Evolutionary conservation across 805 yeast species (phyloP).

Genomic region (Yamadazyma olivae): DNA sequence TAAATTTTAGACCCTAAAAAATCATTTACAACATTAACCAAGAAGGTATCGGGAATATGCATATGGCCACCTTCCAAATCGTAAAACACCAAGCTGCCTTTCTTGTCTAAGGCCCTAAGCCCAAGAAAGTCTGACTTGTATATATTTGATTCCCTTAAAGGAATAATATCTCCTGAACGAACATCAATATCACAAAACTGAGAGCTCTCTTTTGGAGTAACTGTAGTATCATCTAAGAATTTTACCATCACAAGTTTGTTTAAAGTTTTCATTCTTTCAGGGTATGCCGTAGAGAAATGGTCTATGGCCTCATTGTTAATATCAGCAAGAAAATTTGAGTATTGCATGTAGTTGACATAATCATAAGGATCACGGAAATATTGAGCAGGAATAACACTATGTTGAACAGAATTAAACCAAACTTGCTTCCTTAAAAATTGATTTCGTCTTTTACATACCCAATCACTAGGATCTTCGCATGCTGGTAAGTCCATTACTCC

Average conservation of each 20-base stretch:
- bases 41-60: constrained; percentile 53
- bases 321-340: constrained; percentile 60
- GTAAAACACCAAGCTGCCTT: constrained; percentile 45
- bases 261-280: constrained; percentile 39
- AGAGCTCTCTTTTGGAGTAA: constrained; percentile 71
- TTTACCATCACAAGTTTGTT: constrained; percentile 56
- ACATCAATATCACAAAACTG: constrained; percentile 58
- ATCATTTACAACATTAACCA: constrained; percentile 38
- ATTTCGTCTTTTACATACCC: constrained; percentile 59
- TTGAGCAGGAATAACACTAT: constrained; percentile 64
- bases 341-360: constrained; percentile 50
- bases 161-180: constrained; percentile 37
- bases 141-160: constrained; percentile 46
- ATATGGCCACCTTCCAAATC: constrained; percentile 61
- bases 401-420: constrained; percentile 57
- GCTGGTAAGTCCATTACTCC: constrained; percentile 69
- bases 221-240: constrained; percentile 62
- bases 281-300: constrained; percentile 36
- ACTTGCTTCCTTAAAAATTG: constrained; percentile 54
- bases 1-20: constrained; percentile 36
- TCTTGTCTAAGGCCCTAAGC: constrained; percentile 42
- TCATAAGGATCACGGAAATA: constrained; percentile 64
- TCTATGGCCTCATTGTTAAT: constrained; percentile 57
- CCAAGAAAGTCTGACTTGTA: constrained; percentile 63
- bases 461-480: constrained; percentile 48